Evolutionary conservation across 805 yeast genomes (phyloP), one percentile per base, ranked within the genome.

Genomic region (Barnettozyma pratensis): DNA sequence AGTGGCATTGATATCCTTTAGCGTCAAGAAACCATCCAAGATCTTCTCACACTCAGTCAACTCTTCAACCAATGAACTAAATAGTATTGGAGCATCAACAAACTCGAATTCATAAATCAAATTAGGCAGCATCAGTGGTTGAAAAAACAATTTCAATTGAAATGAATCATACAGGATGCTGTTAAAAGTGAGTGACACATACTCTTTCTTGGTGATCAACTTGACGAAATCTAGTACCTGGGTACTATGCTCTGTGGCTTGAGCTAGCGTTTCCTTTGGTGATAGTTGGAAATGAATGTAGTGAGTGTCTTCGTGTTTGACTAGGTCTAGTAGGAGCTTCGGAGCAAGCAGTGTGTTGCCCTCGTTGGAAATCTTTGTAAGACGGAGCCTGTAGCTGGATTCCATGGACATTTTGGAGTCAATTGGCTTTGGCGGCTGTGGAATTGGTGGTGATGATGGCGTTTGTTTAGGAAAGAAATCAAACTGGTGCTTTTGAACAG

Each of bases 41-140:
- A 42, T 35, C 36, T 42, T 35, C 35, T 42, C 45, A 36, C 45
- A 42, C 40, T 48, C 58, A 10, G 25, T 39, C 50, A 57, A 45
- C 45, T 53, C 59, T 5, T 36, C 43, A 25, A 42, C 37, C 38
- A 56, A 50, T 6, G 36, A 27, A 6, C 26, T 31, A 39, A 55
- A 39, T 14, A 35, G 38, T 28, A 19, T n/a, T 19, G 39, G 42
- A 4, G 29, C 26, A 28, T 51, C 58, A 8, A 56, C 26, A 9
- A 54, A 43, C 43, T 58, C 62, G 46, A 59, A 59, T 44, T 58
- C 62, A 41, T 56, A 59, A 5, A 53, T 49, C 42, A 53, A 54
- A 41, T 53, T 47, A 7, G 62, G 62, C n/a, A 59, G 37, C 42
- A 59, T 58, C 8, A 47, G 42, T 9, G 62, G 62, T 31, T 58